These are phyloP conservation scores for Harringtonia lauricola DNA, from an alignment of 2,329 filamentous ascomycete species.

Conservation along the genomic window DNA sequence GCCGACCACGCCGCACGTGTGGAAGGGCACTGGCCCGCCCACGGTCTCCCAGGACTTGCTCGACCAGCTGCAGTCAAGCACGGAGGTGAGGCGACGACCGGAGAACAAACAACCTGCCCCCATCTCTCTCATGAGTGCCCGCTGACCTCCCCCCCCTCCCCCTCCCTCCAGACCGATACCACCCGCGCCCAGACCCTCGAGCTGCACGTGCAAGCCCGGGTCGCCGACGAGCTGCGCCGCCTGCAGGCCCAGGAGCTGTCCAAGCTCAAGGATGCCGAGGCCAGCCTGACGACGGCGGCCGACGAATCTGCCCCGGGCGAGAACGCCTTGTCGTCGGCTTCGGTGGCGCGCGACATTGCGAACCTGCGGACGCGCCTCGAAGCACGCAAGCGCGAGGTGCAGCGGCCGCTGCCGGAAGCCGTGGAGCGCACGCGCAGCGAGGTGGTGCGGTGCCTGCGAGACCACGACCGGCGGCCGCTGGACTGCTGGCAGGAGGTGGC, in stretches of 20 bases:
- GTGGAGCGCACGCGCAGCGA: slow-evolving; percentile 66
- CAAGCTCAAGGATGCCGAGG: slow-evolving; percentile 45
- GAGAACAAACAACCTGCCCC: too few species aligned
- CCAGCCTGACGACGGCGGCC: slow-evolving; percentile 14
- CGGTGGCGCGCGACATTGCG: slow-evolving; percentile 49
- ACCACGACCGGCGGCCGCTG: slow-evolving; percentile 77
- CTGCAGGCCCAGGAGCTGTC: slow-evolving; percentile 61
- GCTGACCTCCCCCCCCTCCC: too few species aligned
- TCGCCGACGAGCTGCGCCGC: slow-evolving; percentile 72
- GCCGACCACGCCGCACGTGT: slow-evolving; percentile 34
- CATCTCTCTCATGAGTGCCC: too few species aligned
- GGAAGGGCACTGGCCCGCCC: slow-evolving; percentile 40
- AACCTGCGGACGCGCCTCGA: slow-evolving; percentile 48
- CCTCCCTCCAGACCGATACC: slow-evolving; percentile 86
- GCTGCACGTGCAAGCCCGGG: slow-evolving; percentile 78
- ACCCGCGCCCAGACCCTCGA: slow-evolving; percentile 76
- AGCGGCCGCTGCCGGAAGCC: slow-evolving; percentile 53
- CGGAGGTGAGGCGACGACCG: slow-evolving; percentile 53
- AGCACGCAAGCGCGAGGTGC: slow-evolving; percentile 51
- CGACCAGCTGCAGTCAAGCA: slow-evolving; percentile 70
- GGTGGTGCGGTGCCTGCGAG: slow-evolving; percentile 69
- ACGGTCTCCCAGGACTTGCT: slow-evolving; percentile 70
- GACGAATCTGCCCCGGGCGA: neutral
- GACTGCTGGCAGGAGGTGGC: slow-evolving; percentile 95
- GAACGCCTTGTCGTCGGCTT: slow-evolving; percentile 9